These are phyloP conservation scores for Phytophthora vignae DNA, from an alignment of 352 stramenopile species.

Conservation along the genomic window DNA sequence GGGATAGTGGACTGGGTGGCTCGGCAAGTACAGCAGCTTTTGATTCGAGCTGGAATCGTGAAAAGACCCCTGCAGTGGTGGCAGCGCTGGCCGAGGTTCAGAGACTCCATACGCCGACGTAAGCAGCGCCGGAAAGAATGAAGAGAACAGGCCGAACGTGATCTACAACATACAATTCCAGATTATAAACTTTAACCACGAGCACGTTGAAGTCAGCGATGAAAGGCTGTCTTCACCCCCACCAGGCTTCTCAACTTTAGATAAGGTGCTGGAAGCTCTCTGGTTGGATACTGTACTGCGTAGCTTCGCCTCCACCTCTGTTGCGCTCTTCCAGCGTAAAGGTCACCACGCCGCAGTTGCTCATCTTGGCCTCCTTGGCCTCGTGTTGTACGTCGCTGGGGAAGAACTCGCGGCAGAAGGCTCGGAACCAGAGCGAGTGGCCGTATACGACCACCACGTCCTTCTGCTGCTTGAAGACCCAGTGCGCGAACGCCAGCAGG, in stretches of 20 bases:
- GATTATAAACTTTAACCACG: neutral
- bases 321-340: slow-evolving; percentile 62
- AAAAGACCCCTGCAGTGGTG: slow-evolving; percentile 36
- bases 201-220: neutral
- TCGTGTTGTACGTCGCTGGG: slow-evolving; percentile 46
- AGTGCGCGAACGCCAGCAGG: slow-evolving; percentile 70
- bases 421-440: slow-evolving; percentile 88
- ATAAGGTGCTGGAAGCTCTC: slow-evolving; percentile 58
- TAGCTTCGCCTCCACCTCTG: slow-evolving; percentile 25
- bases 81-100: slow-evolving; percentile 35
- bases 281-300: slow-evolving; percentile 48
- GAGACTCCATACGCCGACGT: slow-evolving; percentile 19
- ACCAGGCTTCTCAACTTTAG: slow-evolving; percentile 10
- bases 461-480: slow-evolving; percentile 62
- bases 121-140: slow-evolving; percentile 15
- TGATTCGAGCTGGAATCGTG: slow-evolving; percentile 36
- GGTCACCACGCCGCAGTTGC: slow-evolving; percentile 80
- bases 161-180: neutral
- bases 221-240: slow-evolving; percentile 54
- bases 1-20: slow-evolving; percentile 21
- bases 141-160: neutral
- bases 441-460: slow-evolving; percentile 84
- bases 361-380: slow-evolving; percentile 70
- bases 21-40: slow-evolving; percentile 12
- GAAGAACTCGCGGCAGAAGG: slow-evolving; percentile 86